Evolutionary conservation across 306 rosid species (phyloP).

Genomic region (Corylus heterophylla): DNA sequence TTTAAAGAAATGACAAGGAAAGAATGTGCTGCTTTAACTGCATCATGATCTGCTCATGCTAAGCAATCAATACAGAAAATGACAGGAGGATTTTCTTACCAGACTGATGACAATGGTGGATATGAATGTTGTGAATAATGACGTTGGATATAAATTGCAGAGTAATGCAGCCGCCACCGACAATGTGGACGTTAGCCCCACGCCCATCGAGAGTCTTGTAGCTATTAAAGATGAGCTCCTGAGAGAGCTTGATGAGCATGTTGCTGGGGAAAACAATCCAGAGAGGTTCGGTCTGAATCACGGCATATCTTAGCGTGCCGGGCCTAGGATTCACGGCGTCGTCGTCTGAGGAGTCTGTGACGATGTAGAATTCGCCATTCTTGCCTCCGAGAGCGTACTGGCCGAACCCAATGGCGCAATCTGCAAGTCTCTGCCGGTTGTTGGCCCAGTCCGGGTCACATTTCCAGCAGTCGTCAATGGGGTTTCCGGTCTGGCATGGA

Average conservation of each 20-base stretch:
- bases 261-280: conserved; percentile 84
- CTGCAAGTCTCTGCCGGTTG: conserved; percentile 80
- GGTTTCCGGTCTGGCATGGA: conserved; percentile 82
- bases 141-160: conserved; percentile 87
- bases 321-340: conserved; percentile 82
- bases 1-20: not conserved
- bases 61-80: not conserved
- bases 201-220: conserved; percentile 90
- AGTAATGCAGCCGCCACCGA: conserved; percentile 95
- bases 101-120: conserved; percentile 86
- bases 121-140: conserved; percentile 84
- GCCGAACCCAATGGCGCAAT: conserved; percentile 94
- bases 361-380: conserved; percentile 76
- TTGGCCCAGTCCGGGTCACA: conserved; percentile 95
- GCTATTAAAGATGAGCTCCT: conserved; percentile 88
- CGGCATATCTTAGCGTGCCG: conserved; percentile 77
- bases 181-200: conserved; percentile 92
- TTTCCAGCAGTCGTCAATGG: conserved; percentile 98
- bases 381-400: conserved; percentile 92
- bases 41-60: not conserved
- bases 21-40: not conserved
- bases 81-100: conserved; percentile 34
- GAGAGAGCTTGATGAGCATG: conserved; percentile 82
- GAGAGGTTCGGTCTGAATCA: conserved; percentile 63
- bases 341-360: conserved; percentile 76